These are phyloP conservation scores for Mycosarcoma mackinlayi DNA, from an alignment of 1,284 basidiomycete species.

Conservation along the genomic window DNA sequence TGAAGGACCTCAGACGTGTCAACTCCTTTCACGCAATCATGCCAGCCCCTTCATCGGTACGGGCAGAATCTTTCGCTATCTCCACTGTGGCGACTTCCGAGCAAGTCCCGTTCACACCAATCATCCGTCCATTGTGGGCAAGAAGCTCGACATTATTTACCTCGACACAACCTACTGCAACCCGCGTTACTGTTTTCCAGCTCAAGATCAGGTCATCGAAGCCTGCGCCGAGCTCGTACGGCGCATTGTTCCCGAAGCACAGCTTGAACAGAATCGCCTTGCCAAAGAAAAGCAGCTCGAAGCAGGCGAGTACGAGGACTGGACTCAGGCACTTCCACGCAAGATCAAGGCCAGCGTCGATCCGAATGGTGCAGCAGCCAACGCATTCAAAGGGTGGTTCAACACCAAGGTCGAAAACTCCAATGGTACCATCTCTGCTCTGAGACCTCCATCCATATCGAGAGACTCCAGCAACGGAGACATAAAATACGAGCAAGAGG, in stretches of 20 bases:
- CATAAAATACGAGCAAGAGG: conserved; percentile 68
- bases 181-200: conserved; percentile 93
- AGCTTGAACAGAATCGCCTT: conserved; percentile 14
- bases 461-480: not conserved
- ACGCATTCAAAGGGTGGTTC: conserved; percentile 58
- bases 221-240: conserved; percentile 87
- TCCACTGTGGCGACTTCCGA: conserved; percentile 87
- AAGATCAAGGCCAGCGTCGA: conserved; percentile 42
- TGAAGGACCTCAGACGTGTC: conserved; percentile 86
- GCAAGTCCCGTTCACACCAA: conserved; percentile 66
- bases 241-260: conserved; percentile 30
- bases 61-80: conserved; percentile 79
- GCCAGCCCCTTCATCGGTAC: conserved; percentile 42
- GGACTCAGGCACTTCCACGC: conserved; percentile 61
- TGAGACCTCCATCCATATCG: conserved; percentile 2
- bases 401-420: conserved; percentile 30
- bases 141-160: conserved; percentile 83
- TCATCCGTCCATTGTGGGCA: conserved; percentile 52
- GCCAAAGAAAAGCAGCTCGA: conserved; percentile 35
- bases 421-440: conserved; percentile 15
- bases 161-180: conserved; percentile 97
- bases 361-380: conserved; percentile 39
- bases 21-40: conserved; percentile 72
- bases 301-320: conserved; percentile 66
- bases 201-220: conserved; percentile 88